These are phyloP conservation scores for Pisolithus marmoratus DNA, from an alignment of 768 basidiomycete genomes.

Conservation along the genomic window DNA sequence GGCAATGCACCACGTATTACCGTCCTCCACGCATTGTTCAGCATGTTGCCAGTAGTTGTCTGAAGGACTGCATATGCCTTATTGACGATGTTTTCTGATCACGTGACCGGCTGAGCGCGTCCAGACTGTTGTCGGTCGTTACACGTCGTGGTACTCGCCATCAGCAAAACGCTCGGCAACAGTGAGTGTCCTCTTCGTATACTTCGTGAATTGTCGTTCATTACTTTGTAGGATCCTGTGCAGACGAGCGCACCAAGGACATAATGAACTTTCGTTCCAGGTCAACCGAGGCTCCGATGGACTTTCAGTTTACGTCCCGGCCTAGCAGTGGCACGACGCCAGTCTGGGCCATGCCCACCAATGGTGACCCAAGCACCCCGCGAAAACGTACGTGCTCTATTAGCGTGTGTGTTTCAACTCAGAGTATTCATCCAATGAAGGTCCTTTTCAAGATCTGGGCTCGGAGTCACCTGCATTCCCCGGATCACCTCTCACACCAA, in stretches of 20 bases:
- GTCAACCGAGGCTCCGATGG: constrained; percentile 83
- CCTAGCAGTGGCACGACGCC: constrained; percentile 46
- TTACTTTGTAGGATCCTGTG: neutral
- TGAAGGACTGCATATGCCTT: no score
- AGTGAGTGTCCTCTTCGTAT: neutral
- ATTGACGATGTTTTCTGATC: constrained; percentile 10
- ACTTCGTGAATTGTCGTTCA: neutral
- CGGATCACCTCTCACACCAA: constrained; percentile 35
- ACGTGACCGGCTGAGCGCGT: constrained; percentile 19
- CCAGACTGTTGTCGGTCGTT: constrained; percentile 1
- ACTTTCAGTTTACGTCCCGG: constrained; percentile 79
- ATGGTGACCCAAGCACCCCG: constrained; percentile 47
- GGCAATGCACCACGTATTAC: constrained; percentile 12
- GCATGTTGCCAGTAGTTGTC: constrained; percentile 17
- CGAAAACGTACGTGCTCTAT: constrained; percentile 56
- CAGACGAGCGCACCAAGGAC: neutral
- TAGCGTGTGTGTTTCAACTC: constrained; percentile 4
- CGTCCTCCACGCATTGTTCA: constrained; percentile 23
- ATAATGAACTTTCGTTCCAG: constrained; percentile 31
- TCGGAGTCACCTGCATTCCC: constrained; percentile 31
- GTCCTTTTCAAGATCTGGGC: constrained; percentile 40
- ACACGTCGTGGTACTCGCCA: no score
- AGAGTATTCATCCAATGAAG: constrained; percentile 30
- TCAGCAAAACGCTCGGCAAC: no score
- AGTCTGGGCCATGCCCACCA: constrained; percentile 44